Percentiles rank a stretch among this genome's conserved stretches.
phyloP scores from a whole-genome alignment of 176 grass and related monocot species.

The Tillandsia leiboldiana region DNA sequence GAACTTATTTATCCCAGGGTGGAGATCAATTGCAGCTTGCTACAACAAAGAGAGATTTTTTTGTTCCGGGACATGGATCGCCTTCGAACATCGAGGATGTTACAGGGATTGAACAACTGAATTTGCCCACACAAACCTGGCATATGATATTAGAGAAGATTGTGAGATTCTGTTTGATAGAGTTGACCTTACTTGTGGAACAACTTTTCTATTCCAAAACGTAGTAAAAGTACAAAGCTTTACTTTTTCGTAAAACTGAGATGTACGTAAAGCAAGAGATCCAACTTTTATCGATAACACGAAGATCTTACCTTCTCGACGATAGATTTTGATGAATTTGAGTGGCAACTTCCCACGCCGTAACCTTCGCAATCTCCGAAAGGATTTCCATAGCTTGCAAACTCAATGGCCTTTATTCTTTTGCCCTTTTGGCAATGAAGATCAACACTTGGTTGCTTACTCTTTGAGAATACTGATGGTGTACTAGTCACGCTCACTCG shows the following conservation, averaged over 20 bases:
- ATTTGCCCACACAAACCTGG: slow-evolving; percentile 47
- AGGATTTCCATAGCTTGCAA: slow-evolving; percentile 53
- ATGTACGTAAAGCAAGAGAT: too few relatives aligned
- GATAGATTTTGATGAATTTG: slow-evolving; percentile 15
- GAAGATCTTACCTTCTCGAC: slow-evolving; percentile 31
- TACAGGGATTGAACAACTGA: slow-evolving; percentile 32
- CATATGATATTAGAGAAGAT: neutral
- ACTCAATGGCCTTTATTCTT: slow-evolving; percentile 30
- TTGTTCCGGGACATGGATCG: slow-evolving; percentile 33
- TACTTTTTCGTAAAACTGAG: too few relatives aligned
- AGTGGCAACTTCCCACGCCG: slow-evolving; percentile 38
- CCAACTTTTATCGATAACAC: too few relatives aligned
- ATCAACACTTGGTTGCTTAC: slow-evolving; percentile 15
- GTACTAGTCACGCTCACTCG: slow-evolving; percentile 20
- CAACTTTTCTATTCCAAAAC: too few relatives aligned
- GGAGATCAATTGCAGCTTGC: slow-evolving; percentile 43
- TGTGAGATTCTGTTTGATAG: neutral
- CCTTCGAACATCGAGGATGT: slow-evolving; percentile 19
- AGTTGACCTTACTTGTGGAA: too few relatives aligned
- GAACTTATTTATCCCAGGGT: neutral
- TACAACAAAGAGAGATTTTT: slow-evolving; percentile 42
- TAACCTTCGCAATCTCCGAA: slow-evolving; percentile 17
- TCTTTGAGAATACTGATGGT: slow-evolving; percentile 14
- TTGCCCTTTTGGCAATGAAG: slow-evolving; percentile 38
- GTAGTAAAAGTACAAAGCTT: too few relatives aligned